Percentiles rank a stretch among this genome's conserved stretches.
phyloP scores from a whole-genome alignment of 2,329 filamentous ascomycete genomes.

The Ascosphaera aggregata region DNA sequence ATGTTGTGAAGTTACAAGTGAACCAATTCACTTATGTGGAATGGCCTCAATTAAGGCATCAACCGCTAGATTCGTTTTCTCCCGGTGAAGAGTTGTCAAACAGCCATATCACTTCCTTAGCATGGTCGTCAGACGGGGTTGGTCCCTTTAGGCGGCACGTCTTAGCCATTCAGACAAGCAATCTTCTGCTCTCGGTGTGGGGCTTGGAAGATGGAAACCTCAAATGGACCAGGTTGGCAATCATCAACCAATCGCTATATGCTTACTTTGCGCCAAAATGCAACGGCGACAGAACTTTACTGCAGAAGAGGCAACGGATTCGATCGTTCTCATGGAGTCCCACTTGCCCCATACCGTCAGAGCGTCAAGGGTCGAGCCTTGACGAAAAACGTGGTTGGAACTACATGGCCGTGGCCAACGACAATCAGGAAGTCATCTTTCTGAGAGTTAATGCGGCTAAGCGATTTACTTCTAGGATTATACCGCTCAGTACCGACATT shows the following conservation, averaged over 20 bases:
- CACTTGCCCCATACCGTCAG: conserved; percentile 7
- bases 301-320: conserved; percentile 13
- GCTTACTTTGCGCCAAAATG: conserved; percentile 6
- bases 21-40: conserved; percentile 30
- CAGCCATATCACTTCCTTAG: conserved; percentile 24
- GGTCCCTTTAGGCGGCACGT: conserved; percentile 29
- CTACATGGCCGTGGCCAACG: conserved; percentile 16
- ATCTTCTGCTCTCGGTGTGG: conserved; percentile 33
- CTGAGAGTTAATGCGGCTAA: conserved; percentile 8
- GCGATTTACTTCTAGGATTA: background rate
- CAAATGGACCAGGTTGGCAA: conserved; percentile 27
- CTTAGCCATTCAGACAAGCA: conserved; percentile 32
- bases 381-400: conserved; percentile 13
- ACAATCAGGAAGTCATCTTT: conserved; percentile 15
- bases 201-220: conserved; percentile 22
- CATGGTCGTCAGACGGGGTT: conserved; percentile 34
- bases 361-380: conserved; percentile 1
- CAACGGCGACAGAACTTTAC: no score
- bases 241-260: conserved; percentile 28
- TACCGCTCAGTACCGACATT: background rate
- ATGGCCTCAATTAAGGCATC: conserved; percentile 23
- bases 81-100: conserved; percentile 34
- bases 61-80: conserved; percentile 26
- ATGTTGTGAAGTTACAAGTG: conserved; percentile 20
- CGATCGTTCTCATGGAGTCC: conserved; percentile 21